Percentiles rank a stretch among this genome's conserved stretches.
These are phyloP conservation scores for Saccharomyces hybrid DNA, from an alignment of 1,139 yeast genomes.

Conservation along the genomic window DNA sequence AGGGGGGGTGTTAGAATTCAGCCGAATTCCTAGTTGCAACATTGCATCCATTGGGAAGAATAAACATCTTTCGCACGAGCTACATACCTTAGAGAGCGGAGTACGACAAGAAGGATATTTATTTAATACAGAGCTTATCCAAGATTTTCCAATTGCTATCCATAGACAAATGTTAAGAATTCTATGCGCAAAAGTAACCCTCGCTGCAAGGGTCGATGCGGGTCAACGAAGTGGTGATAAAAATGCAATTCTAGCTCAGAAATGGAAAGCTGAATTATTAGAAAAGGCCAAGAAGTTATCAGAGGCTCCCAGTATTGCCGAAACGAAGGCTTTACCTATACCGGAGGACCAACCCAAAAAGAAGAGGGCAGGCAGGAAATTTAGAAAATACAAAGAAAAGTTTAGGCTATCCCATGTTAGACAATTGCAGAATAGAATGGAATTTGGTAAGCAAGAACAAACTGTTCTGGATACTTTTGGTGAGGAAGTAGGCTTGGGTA, in stretches of 20 bases:
- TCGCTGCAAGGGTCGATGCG: slow-evolving; percentile 78
- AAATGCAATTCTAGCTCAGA: slow-evolving; percentile 50
- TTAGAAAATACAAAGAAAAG: slow-evolving; percentile 73
- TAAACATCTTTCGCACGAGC: slow-evolving; percentile 38
- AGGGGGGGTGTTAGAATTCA: slow-evolving; percentile 66
- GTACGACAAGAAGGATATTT: slow-evolving; percentile 60
- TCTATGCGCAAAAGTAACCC: slow-evolving; percentile 66
- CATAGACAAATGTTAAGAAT: slow-evolving; percentile 70
- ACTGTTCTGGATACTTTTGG: slow-evolving; percentile 59
- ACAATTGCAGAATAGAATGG: slow-evolving; percentile 77
- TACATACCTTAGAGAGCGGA: slow-evolving; percentile 40
- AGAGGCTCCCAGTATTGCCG: slow-evolving; percentile 67
- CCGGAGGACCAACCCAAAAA: slow-evolving; percentile 75
- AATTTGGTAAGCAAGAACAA: slow-evolving; percentile 68
- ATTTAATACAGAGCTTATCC: slow-evolving; percentile 47
- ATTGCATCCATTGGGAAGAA: slow-evolving; percentile 70
- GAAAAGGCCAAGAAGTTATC: slow-evolving; percentile 62
- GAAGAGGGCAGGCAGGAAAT: slow-evolving; percentile 78
- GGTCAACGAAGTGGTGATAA: slow-evolving; percentile 25
- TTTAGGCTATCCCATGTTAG: slow-evolving; percentile 75
- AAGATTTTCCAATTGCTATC: slow-evolving; percentile 46
- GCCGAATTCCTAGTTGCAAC: slow-evolving; percentile 76
- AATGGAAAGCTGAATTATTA: slow-evolving; percentile 53
- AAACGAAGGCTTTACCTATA: slow-evolving; percentile 70
- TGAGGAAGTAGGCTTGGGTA: slow-evolving; percentile 76